Percentiles rank a stretch among this genome's conserved stretches.
Evolutionary conservation across 306 rosid genomes (phyloP).

Genomic region (Begonia peltatifolia): DNA sequence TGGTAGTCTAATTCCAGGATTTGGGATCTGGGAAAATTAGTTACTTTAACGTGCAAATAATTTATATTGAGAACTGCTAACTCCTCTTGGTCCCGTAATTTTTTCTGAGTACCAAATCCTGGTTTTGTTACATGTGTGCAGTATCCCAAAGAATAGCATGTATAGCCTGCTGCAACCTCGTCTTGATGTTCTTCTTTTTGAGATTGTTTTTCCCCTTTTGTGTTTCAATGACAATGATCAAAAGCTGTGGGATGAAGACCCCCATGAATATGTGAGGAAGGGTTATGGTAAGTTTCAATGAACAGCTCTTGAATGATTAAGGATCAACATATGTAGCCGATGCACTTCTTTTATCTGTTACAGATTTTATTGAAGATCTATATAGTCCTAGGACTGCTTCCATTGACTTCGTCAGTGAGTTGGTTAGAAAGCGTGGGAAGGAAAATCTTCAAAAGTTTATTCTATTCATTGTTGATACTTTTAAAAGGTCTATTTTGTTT

Average conservation of each 20-base stretch:
- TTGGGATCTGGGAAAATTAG: too few species aligned
- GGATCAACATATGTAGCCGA: too few species aligned
- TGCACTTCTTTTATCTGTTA: constrained; percentile 5
- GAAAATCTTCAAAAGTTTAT: constrained; percentile 88
- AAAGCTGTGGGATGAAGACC: constrained; percentile 95
- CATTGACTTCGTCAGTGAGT: constrained; percentile 93
- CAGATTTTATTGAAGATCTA: constrained; percentile 90
- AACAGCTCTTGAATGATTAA: too few species aligned
- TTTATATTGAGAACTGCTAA: too few species aligned
- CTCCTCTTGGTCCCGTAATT: too few species aligned
- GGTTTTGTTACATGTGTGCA: constrained; percentile 17
- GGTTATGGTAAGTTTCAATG: constrained; percentile 64
- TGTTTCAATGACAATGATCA: constrained; percentile 87
- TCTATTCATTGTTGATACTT: constrained; percentile 67
- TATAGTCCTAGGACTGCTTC: constrained; percentile 98
- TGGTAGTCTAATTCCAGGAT: too few species aligned
- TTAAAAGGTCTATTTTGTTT: constrained; percentile 43
- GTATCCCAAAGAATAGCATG: constrained; percentile 77
- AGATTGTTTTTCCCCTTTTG: constrained; percentile 89
- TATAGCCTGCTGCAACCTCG: constrained; percentile 75
- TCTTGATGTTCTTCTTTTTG: constrained; percentile 77
- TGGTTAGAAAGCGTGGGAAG: constrained; percentile 89
- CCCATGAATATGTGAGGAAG: constrained; percentile 95
- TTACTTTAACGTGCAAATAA: too few species aligned
- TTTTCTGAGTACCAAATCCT: too few species aligned